phyloP scores from a whole-genome alignment of 148 eudicot genomes.

The Heliamphora exappendiculata region DNA sequence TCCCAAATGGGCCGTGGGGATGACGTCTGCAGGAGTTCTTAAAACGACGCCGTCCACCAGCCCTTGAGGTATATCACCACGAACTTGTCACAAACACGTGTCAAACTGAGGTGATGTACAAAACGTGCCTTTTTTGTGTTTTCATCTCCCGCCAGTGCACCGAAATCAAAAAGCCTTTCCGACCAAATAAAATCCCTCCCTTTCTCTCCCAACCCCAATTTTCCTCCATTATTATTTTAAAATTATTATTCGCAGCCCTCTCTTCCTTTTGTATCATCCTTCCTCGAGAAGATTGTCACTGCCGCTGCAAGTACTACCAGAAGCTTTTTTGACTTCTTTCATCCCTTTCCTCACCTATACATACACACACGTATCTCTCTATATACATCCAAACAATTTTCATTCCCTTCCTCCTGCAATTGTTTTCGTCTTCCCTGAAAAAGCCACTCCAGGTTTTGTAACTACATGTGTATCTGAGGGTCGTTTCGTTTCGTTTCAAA shows the following conservation, averaged over 20 bases:
- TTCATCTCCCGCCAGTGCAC: background rate
- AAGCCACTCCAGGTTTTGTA: background rate
- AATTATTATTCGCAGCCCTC: too few species aligned
- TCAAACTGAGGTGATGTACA: background rate
- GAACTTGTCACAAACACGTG: background rate
- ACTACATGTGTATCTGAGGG: background rate
- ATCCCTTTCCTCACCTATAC: background rate
- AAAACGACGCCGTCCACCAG: too few species aligned
- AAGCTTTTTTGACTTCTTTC: background rate
- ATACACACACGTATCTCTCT: too few species aligned
- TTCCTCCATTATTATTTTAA: conserved; percentile 1
- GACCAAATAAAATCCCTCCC: background rate
- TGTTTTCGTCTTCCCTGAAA: background rate
- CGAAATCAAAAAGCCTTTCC: background rate
- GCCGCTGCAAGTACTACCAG: background rate
- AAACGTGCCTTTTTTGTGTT: background rate
- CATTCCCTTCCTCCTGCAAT: background rate
- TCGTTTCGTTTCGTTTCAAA: conserved; percentile 15
- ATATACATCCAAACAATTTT: background rate
- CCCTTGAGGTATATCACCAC: too few species aligned
- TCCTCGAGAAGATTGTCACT: conserved; percentile 23
- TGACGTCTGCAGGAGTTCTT: too few species aligned
- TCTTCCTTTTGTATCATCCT: conserved; percentile 3
- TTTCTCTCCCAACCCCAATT: background rate
- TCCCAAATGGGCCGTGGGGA: too few species aligned